Base-by-base conservation (phyloP, 2,329 filamentous ascomycete species). In the Celoporthe dispersa region DNA sequence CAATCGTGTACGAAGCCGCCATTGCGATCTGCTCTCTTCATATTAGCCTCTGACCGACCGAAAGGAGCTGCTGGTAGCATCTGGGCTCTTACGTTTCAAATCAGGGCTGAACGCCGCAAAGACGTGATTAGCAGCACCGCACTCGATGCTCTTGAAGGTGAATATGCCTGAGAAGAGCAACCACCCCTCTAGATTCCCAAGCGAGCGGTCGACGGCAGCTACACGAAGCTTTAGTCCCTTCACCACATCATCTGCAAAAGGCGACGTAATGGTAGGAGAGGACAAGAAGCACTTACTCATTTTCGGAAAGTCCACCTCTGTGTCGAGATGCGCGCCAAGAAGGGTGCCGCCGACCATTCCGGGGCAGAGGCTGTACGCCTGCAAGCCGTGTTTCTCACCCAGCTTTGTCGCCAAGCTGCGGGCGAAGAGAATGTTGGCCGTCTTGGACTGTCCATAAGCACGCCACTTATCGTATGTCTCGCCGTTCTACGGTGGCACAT, bases 1-100 rank as follows among this genome's bases (percentile, higher is more conserved):
- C 66, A 61, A 61, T 76, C 75, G 3, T 63, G 31, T 4, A 77
- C 63, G 31, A 75, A 75, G 0, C 73, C 68, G 5, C 76, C 76
- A 61, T 76, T 77, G 37, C 73, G 28, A 1, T 72, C 73, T 63
- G n/a, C 5, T 63, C 33, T 64, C 41, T 64, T 67, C n/a, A 63
- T 37, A 19, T 66, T 14, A 12, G 28, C 19, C 41, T 55, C 37
- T 63, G 19, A 39, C 6, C 8, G 19, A 39, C 9, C 19, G 3
- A 2, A 39, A 61, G 1, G 3, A 60, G 33, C 33, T 35, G 11
- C 51, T 14, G 51, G 51, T 55, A 31, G 9, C 16, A 22, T 5
- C n/a, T 14, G 22, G 59, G 22, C 11, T 12, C 59, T 61, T 37
- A 61, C 37, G 19, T 63, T 63, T 63, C 35, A 63, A 31, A 31